A percentile compares a stretch with the other conserved stretches of the same genome.
These are phyloP conservation scores for Beauveria bassiana DNA, from an alignment of 2,329 filamentous ascomycete species.

Conservation along the genomic window DNA sequence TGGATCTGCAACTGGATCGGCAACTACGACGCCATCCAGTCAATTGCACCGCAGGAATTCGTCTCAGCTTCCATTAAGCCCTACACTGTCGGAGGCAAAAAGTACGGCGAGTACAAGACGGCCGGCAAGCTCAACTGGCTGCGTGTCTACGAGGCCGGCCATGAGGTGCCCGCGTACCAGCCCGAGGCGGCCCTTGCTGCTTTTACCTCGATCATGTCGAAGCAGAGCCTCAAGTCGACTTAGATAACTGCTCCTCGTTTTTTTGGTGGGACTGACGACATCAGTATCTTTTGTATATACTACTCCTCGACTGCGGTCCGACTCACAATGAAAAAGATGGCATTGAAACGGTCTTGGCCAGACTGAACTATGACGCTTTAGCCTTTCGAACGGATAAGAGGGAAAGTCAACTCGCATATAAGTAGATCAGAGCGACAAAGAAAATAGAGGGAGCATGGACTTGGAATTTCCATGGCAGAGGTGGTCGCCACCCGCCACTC, in stretches of 20 bases:
- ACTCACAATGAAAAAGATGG: not conserved
- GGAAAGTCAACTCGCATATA: too few relatives aligned
- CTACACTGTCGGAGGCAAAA: conserved; percentile 41
- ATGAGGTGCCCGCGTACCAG: conserved; percentile 23
- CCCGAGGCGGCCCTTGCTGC: conserved; percentile 13
- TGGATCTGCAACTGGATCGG: conserved; percentile 53
- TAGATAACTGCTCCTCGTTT: not conserved
- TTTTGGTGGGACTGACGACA: not conserved
- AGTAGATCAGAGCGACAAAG: too few relatives aligned
- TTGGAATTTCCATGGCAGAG: too few relatives aligned
- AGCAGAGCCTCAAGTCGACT: conserved; percentile 2
- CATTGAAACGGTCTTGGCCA: not conserved
- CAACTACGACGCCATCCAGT: conserved; percentile 37
- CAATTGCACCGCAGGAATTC: conserved; percentile 33
- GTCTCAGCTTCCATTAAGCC: conserved; percentile 32
- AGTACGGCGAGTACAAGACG: conserved; percentile 42
- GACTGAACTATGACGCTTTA: too few relatives aligned
- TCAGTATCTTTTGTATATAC: not conserved
- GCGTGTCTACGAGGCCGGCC: conserved; percentile 38
- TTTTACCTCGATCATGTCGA: conserved; percentile 4
- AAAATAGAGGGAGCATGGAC: too few relatives aligned
- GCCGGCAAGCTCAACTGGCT: conserved; percentile 42
- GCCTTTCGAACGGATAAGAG: too few relatives aligned
- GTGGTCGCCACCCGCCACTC: too few relatives aligned
- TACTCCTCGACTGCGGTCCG: too few relatives aligned